Conservation (phyloP, 208 protist genomes). For the Crithidia brevicula region DNA sequence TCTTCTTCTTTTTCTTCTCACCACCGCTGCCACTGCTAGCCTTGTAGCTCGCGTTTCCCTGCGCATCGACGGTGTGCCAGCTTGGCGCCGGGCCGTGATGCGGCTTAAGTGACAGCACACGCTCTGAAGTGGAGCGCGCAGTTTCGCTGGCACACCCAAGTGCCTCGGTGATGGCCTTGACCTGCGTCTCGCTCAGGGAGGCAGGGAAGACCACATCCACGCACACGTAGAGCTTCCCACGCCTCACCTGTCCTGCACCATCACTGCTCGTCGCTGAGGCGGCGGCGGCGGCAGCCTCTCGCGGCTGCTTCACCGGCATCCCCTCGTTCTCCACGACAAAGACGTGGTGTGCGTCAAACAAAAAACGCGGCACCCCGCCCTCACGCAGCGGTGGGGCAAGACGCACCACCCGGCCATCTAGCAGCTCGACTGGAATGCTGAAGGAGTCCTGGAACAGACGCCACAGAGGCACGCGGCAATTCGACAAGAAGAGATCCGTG, state of each 20-base stretch:
- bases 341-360: constrained; percentile 42
- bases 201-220: constrained; percentile 34
- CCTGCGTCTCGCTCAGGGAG: constrained; percentile 15
- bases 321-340: constrained; percentile 89
- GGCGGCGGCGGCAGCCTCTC: background rate
- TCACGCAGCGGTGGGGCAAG: constrained; percentile 56
- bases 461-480: constrained; percentile 70
- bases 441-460: constrained; percentile 86
- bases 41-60: constrained; percentile 30
- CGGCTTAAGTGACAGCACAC: constrained; percentile 9
- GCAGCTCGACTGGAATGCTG: constrained; percentile 77
- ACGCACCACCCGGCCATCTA: constrained; percentile 85
- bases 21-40: background rate
- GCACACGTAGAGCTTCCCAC: constrained; percentile 35
- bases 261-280: no score
- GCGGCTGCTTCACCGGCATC: constrained; percentile 73
- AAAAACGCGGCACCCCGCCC: constrained; percentile 25
- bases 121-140: background rate
- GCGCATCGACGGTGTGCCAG: constrained; percentile 27
- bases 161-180: constrained; percentile 16
- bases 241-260: background rate
- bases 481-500: constrained; percentile 91
- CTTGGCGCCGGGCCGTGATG: constrained; percentile 27
- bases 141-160: constrained; percentile 12
- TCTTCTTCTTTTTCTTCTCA: constrained; percentile 20